Conservation (phyloP, 2,329 filamentous ascomycete genomes). For the Xylaria sp. region DNA sequence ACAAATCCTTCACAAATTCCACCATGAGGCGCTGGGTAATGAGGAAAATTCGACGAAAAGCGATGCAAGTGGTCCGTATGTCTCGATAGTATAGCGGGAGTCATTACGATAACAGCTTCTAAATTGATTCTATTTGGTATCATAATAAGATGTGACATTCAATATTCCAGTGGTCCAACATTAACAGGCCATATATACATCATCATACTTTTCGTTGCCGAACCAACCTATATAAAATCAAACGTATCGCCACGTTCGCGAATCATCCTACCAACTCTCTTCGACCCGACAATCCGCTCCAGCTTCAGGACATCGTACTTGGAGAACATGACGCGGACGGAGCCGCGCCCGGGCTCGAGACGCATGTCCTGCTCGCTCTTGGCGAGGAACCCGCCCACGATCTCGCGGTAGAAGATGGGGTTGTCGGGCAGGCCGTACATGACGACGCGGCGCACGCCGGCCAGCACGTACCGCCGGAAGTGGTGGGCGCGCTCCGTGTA, state of each 20-base stretch:
- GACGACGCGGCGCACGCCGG: slow-evolving; percentile 83
- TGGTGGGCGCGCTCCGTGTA: slow-evolving; percentile 98
- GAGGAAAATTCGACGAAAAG: not conserved
- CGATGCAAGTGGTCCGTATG: not conserved
- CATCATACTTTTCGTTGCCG: not conserved
- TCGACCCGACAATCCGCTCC: slow-evolving; percentile 85
- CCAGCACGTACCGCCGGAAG: slow-evolving; percentile 86
- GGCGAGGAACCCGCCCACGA: slow-evolving; percentile 74
- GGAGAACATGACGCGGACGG: slow-evolving; percentile 76
- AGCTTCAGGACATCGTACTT: slow-evolving; percentile 90
- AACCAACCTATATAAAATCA: slow-evolving; percentile 79
- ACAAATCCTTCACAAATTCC: slow-evolving; percentile 1
- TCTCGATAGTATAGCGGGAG: not conserved
- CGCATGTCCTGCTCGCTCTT: slow-evolving; percentile 66
- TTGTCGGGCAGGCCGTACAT: slow-evolving; percentile 94
- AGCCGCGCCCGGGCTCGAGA: slow-evolving; percentile 68
- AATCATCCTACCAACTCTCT: slow-evolving; percentile 85
- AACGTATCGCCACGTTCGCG: slow-evolving; percentile 88
- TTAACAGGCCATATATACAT: not conserved
- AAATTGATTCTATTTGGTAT: slow-evolving; percentile 16
- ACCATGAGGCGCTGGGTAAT: not conserved
- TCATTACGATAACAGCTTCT: not conserved
- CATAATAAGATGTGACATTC: slow-evolving; percentile 7
- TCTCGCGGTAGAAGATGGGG: slow-evolving; percentile 80
- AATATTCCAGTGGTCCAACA: not conserved